Evolutionary conservation across 306 rosid genomes (phyloP), one percentile per base, ranked within the genome.

Genomic region (Quercus wislizeni): DNA sequence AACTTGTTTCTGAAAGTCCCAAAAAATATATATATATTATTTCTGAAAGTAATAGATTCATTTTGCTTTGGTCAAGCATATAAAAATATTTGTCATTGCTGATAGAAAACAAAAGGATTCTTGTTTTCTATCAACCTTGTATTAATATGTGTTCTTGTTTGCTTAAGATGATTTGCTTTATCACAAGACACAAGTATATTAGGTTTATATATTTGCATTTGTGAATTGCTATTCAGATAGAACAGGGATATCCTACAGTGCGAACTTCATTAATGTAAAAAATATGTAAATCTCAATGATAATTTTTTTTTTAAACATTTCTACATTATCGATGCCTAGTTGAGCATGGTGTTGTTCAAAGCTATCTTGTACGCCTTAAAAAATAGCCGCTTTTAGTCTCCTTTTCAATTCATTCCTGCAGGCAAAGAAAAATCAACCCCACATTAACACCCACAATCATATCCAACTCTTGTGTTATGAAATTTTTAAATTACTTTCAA

Each of bases 391-490:
- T 69, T 71, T 82, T 8, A 90, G 73, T 76, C 98, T 89, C 79
- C 95, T 91, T 67, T 75, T 83, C 83, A 93, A 35, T 81, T 91
- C 98, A 80, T 80, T 78, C 83, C 98, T 91, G 90, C 55, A 54
- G 1, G 4, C 31, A 13, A 65, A 70, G 2, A 17, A 51, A 10
- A 19, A 23, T 20, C 5, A 52, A 76, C 55, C 64, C 55, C n/a
- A 52, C 33, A 17, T 76, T 55, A 86, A 30, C 46, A 41, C 46
- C 13, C 33, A 71, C 15, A 69, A 21, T 63, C 62, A 13, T 15
- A 20, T 21, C n/a, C 6, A 54, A 28, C 12, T 17, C 4, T 49
- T 8, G 19, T 7, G 25, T 3, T 3, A 14, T 2, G 46, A 41
- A 41, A 41, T 41, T 41, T 41, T 41, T 41, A 41, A 11, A 41